Percentiles rank a stretch among this genome's conserved stretches.
Evolutionary conservation across 2,329 filamentous ascomycete genomes (phyloP).

Genomic region (Cordyceps fumosorosea): DNA sequence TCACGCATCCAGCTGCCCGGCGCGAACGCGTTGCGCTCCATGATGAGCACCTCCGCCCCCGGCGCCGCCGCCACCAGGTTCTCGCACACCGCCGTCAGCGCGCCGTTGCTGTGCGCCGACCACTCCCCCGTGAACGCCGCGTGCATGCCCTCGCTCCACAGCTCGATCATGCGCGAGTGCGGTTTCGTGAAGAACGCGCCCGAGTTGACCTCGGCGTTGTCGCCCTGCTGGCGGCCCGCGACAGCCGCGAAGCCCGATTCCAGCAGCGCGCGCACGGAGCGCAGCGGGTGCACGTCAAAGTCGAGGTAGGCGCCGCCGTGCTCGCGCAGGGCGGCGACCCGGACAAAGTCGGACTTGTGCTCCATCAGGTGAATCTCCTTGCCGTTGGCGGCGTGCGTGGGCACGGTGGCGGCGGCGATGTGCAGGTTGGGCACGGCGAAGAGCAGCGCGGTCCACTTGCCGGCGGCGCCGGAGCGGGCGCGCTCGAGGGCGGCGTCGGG

Average conservation of each 20-base stretch:
- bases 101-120: conserved; percentile 19
- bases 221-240: conserved; percentile 7
- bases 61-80: conserved; percentile 30
- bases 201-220: conserved; percentile 13
- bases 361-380: conserved; percentile 13
- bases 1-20: conserved; percentile 14
- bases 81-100: conserved; percentile 31
- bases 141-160: conserved; percentile 16
- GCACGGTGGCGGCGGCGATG: conserved; percentile 3
- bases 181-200: conserved; percentile 14
- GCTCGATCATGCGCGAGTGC: background rate
- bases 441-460: conserved; percentile 19
- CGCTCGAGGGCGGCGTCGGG: background rate
- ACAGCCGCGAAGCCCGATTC: conserved; percentile 15
- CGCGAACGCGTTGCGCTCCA: conserved; percentile 18
- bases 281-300: conserved; percentile 15
- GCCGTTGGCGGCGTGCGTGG: conserved; percentile 15
- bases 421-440: conserved; percentile 16
- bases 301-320: conserved; percentile 16
- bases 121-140: conserved; percentile 19
- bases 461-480: conserved; percentile 6
- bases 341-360: conserved; percentile 20
- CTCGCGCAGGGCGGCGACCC: conserved; percentile 16
- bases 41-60: conserved; percentile 18
- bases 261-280: conserved; percentile 14